These are phyloP conservation scores for Arbutus unedo DNA, from an alignment of 148 eudicot genomes.

Conservation along the genomic window DNA sequence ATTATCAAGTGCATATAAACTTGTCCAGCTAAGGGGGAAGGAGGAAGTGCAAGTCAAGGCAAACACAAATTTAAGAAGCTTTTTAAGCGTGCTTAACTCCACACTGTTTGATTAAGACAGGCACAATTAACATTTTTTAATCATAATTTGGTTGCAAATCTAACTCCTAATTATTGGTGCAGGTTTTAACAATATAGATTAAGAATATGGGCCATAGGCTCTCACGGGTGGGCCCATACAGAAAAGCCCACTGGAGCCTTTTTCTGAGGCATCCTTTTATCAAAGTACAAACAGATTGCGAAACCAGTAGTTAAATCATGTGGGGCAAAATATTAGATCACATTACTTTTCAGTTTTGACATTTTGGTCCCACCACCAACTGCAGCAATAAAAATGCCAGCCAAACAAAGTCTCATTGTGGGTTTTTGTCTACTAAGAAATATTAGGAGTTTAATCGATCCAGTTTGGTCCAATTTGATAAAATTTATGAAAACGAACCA, in stretches of 20 bases:
- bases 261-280: not conserved
- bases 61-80: too few species aligned
- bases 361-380: not conserved
- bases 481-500: too few species aligned
- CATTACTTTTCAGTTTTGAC: not conserved
- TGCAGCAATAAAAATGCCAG: constrained; percentile 14
- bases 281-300: not conserved
- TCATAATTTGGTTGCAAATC: not conserved
- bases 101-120: not conserved
- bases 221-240: not conserved
- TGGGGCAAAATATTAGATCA: not conserved
- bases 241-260: not conserved
- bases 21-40: too few species aligned
- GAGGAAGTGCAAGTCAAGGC: too few species aligned
- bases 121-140: not conserved
- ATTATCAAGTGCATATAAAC: too few species aligned
- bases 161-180: not conserved
- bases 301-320: constrained; percentile 12
- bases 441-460: too few species aligned
- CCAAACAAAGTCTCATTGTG: not conserved
- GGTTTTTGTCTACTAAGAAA: not conserved
- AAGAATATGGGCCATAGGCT: not conserved
- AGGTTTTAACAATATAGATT: not conserved
- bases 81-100: not conserved
- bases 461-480: too few species aligned